Evolutionary conservation across 331 rosid species (phyloP).

Genomic region (Cucumis variabilis): DNA sequence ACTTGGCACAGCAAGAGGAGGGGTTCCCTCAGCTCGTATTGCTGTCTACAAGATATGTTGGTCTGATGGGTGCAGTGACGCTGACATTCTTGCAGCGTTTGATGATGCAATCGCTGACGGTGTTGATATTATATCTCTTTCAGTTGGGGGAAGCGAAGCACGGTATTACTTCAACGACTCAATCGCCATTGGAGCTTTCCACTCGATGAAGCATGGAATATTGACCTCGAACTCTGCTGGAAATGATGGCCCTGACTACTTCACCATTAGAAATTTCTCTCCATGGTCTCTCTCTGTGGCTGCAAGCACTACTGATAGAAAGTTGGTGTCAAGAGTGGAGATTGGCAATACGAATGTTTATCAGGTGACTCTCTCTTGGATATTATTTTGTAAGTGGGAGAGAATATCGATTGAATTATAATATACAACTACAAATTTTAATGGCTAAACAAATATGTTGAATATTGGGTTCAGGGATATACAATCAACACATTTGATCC

Average conservation of each 20-base stretch:
- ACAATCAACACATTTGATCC: slow-evolving; percentile 53
- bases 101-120: slow-evolving; percentile 42
- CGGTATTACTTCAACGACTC: slow-evolving; percentile 10
- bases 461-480: slow-evolving; percentile 36
- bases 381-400: not conserved
- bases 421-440: not conserved
- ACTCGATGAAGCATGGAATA: slow-evolving; percentile 47
- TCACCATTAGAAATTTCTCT: slow-evolving; percentile 31
- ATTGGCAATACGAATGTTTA: slow-evolving; percentile 42
- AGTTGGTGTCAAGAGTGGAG: slow-evolving; percentile 43
- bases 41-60: slow-evolving; percentile 41
- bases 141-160: not conserved
- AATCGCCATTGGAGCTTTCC: slow-evolving; percentile 44
- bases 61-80: slow-evolving; percentile 27
- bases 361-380: slow-evolving; percentile 37
- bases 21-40: slow-evolving; percentile 38
- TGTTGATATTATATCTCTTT: slow-evolving; percentile 24
- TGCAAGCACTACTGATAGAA: slow-evolving; percentile 49
- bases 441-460: not conserved
- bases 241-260: slow-evolving; percentile 37
- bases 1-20: slow-evolving; percentile 39
- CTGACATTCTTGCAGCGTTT: slow-evolving; percentile 42
- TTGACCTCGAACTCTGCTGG: slow-evolving; percentile 46
- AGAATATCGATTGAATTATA: too few species aligned
- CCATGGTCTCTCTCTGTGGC: slow-evolving; percentile 63